Evolutionary conservation across 495 filamentous ascomycete genomes (phyloP).

Genomic region (Aspergillus baeticus): DNA sequence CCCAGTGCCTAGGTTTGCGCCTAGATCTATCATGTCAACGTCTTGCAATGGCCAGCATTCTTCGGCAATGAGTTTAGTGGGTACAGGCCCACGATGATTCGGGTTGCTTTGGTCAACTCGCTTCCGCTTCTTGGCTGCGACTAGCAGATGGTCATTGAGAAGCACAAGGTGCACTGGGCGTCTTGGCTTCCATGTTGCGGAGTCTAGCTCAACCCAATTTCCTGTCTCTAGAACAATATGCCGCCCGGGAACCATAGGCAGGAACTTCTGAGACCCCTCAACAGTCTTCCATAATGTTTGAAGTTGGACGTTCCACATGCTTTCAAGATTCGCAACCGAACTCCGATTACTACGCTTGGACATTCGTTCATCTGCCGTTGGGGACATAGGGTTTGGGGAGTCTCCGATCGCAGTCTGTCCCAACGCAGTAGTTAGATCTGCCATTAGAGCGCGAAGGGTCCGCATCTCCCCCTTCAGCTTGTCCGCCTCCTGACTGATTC

Average conservation of each 20-base stretch:
- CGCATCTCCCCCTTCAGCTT: conserved; percentile 97
- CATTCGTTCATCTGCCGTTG: conserved; percentile 47
- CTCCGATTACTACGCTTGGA: conserved; percentile 51
- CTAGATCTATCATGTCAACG: conserved; percentile 88
- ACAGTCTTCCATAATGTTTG: conserved; percentile 87
- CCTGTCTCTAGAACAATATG: conserved; percentile 89
- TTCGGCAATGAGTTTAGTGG: conserved; percentile 83
- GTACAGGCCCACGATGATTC: conserved; percentile 56
- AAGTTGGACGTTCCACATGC: conserved; percentile 85
- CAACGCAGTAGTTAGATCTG: conserved; percentile 79
- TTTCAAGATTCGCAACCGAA: conserved; percentile 88
- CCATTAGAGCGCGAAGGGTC: conserved; percentile 80
- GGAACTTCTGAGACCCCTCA: conserved; percentile 93
- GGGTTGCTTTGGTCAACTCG: conserved; percentile 65
- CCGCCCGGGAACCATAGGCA: conserved; percentile 85
- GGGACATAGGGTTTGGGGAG: conserved; percentile 41
- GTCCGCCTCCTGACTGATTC: conserved; percentile 98
- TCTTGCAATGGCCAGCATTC: conserved; percentile 93
- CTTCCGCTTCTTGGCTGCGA: conserved; percentile 89
- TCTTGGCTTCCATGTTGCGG: conserved; percentile 90
- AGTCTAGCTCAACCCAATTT: conserved; percentile 93
- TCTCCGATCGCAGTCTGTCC: conserved; percentile 61
- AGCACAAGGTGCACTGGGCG: conserved; percentile 84
- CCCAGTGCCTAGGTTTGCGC: conserved; percentile 57
- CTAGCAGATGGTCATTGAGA: conserved; percentile 89